Conservation (phyloP, 2,329 filamentous ascomycete genomes). For the Fusarium sp. region DNA sequence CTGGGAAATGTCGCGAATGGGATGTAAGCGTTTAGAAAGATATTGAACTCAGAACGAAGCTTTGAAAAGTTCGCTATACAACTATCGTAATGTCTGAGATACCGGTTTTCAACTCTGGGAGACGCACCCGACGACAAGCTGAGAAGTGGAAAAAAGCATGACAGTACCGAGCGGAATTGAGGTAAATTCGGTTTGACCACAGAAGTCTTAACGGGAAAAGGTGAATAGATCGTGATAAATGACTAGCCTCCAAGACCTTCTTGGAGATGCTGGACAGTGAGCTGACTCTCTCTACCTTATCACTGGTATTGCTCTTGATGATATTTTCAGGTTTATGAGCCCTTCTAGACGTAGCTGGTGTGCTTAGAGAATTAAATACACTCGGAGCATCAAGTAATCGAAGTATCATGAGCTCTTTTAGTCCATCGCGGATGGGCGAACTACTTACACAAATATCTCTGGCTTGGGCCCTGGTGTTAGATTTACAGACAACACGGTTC, state of each 20-base stretch:
- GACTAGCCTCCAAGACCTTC: neutral
- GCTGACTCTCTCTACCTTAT: neutral
- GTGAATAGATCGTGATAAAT: neutral
- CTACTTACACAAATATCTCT: no score
- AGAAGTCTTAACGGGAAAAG: neutral
- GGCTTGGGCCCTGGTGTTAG: no score
- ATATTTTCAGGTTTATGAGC: neutral
- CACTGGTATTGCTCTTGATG: neutral
- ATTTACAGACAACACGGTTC: no score
- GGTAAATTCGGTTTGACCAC: neutral
- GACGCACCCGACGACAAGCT: neutral
- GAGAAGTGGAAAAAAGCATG: neutral
- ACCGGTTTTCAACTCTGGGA: neutral
- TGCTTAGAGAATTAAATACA: fast-evolving
- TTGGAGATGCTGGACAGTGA: neutral
- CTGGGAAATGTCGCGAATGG: neutral
- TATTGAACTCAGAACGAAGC: neutral
- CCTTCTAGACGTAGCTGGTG: no score
- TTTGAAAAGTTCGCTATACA: neutral
- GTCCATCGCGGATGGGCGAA: no score
- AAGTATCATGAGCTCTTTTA: neutral
- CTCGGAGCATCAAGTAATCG: neutral
- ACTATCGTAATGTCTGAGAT: neutral
- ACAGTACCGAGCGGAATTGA: neutral
- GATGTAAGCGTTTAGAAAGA: neutral